A percentile compares a stretch with the other conserved stretches of the same genome.
These are phyloP conservation scores for Saccharomycopsis fodiens DNA, from an alignment of 805 yeast genomes.

Conservation along the genomic window DNA sequence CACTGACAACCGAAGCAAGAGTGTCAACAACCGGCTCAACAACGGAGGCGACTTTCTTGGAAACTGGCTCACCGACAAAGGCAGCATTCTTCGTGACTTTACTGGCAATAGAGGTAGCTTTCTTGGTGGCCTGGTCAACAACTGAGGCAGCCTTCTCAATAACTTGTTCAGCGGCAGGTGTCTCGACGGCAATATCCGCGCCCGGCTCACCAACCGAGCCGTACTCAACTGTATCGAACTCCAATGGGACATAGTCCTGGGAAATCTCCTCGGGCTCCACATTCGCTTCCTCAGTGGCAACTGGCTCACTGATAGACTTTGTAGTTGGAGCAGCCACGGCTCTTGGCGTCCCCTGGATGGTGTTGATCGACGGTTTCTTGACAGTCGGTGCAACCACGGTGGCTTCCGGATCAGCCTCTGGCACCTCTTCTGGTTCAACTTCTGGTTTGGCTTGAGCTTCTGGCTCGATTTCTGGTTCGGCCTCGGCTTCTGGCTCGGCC, in stretches of 20 bases:
- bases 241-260: conserved; percentile 7
- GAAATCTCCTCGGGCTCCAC: not conserved
- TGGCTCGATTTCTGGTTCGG: not conserved
- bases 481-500: not conserved
- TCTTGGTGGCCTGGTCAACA: no score
- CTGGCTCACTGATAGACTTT: not conserved
- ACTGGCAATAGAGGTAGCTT: no score
- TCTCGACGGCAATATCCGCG: conserved; percentile 1
- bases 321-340: not conserved
- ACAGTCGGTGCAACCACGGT: not conserved
- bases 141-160: no score
- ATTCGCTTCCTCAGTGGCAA: not conserved
- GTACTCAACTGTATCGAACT: conserved; percentile 6
- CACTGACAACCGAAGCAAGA: no score
- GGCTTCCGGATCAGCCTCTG: no score
- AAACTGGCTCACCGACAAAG: no score
- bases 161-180: no score
- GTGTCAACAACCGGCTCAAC: no score
- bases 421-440: no score
- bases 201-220: conserved; percentile 5
- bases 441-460: not conserved
- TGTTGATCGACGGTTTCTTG: not conserved
- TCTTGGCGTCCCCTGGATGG: not conserved
- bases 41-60: no score
- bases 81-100: no score